These are phyloP conservation scores for Massarina eburnea DNA, from an alignment of 2,329 filamentous ascomycete species.

Conservation along the genomic window DNA sequence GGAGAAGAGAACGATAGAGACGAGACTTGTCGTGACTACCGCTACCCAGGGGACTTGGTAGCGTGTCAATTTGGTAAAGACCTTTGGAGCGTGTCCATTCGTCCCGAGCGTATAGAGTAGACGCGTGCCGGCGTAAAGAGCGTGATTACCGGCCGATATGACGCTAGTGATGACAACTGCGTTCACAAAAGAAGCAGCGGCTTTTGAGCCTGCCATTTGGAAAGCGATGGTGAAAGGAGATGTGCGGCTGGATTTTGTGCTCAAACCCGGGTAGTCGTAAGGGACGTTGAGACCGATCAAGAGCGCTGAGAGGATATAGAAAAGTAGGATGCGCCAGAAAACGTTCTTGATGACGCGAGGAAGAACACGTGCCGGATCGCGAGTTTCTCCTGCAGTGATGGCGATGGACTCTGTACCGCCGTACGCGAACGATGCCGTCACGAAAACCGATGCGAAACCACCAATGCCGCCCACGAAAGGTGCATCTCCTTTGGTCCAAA, in stretches of 20 bases:
- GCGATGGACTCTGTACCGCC: slow-evolving; percentile 76
- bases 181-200: slow-evolving; percentile 66
- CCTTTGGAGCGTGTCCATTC: slow-evolving; percentile 68
- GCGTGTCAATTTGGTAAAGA: slow-evolving; percentile 60
- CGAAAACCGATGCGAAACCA: slow-evolving; percentile 70
- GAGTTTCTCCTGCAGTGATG: slow-evolving; percentile 74
- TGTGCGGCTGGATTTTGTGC: slow-evolving; percentile 41
- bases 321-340: slow-evolving; percentile 58
- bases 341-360: slow-evolving; percentile 90
- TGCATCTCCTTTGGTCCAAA: slow-evolving; percentile 68
- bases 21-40: slow-evolving; percentile 39
- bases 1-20: slow-evolving; percentile 44
- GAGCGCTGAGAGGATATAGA: slow-evolving; percentile 47
- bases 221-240: slow-evolving; percentile 70
- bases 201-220: slow-evolving; percentile 61
- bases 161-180: slow-evolving; percentile 65
- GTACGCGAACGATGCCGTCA: slow-evolving; percentile 73
- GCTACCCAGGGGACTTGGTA: slow-evolving; percentile 45
- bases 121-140: slow-evolving; percentile 58
- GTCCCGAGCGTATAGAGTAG: slow-evolving; percentile 56
- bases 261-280: slow-evolving; percentile 39
- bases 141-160: slow-evolving; percentile 59
- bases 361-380: slow-evolving; percentile 77
- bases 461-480: slow-evolving; percentile 31
- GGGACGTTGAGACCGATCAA: slow-evolving; percentile 49